A percentile compares a stretch with the other conserved stretches of the same genome.
These are phyloP conservation scores for Pterocarpus santalinus DNA, from an alignment of 306 rosid species.

Conservation along the genomic window DNA sequence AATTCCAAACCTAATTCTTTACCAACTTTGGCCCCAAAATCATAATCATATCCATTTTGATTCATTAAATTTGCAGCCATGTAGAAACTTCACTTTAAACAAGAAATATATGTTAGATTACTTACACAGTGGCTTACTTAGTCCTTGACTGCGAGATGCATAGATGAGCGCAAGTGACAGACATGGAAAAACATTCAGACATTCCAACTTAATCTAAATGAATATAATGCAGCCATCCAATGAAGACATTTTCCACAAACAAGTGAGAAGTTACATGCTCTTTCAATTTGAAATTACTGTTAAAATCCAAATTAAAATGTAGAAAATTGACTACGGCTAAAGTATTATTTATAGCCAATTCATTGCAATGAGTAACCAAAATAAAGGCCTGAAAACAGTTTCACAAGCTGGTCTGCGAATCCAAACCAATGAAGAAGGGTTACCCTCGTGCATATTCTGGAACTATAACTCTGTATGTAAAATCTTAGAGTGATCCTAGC, in stretches of 20 bases:
- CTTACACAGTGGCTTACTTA: not conserved
- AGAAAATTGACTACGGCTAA: not conserved
- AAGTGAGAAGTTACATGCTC: not conserved
- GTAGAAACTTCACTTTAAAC: conserved; percentile 2
- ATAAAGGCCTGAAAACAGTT: not conserved
- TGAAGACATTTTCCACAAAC: not conserved
- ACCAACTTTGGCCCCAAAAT: conserved; percentile 2
- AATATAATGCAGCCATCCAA: conserved; percentile 3
- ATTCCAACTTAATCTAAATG: not conserved
- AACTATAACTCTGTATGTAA: conserved; percentile 60
- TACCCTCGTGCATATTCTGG: conserved; percentile 79
- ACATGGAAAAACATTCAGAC: not conserved
- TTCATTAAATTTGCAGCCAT: not conserved
- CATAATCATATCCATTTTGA: conserved; percentile 1
- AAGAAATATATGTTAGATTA: not conserved
- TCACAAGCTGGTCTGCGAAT: not conserved
- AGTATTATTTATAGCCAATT: not conserved
- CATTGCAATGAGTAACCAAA: not conserved
- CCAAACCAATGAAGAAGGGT: not conserved
- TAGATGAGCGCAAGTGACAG: conserved; percentile 24
- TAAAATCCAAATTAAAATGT: conserved; percentile 31
- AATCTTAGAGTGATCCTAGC: conserved; percentile 62
- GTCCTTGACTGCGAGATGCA: not conserved
- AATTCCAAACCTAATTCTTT: not conserved
- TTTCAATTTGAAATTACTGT: not conserved